Conservation (phyloP, 768 basidiomycete genomes). For the Rhodotorula sphaerocarpa region DNA sequence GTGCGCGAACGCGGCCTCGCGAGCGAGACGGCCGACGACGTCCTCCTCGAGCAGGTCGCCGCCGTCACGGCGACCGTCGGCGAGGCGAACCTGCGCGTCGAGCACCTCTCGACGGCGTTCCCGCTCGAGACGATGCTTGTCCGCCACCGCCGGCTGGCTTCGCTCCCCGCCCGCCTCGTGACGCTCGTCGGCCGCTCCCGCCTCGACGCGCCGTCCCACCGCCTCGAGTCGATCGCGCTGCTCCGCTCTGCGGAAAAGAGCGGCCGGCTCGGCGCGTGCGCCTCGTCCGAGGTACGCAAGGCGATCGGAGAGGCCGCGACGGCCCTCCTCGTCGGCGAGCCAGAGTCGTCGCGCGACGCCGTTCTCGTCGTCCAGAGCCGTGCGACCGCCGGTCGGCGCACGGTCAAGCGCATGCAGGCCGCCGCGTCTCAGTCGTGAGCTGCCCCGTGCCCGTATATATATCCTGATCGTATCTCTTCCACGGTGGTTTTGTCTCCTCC, state of each 20-base stretch:
- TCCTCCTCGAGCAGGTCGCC: conserved; percentile 56
- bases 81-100: conserved; percentile 13
- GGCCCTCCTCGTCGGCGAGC: conserved; percentile 58
- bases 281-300: conserved; percentile 56
- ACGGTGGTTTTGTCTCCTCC: no score
- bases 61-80: conserved; percentile 44
- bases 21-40: conserved; percentile 73
- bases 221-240: conserved; percentile 57
- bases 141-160: conserved; percentile 55
- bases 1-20: conserved; percentile 45
- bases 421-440: no score
- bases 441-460: no score
- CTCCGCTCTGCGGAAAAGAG: conserved; percentile 51
- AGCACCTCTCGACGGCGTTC: conserved; percentile 36
- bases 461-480: no score
- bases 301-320: conserved; percentile 79
- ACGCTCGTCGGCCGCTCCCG: conserved; percentile 74
- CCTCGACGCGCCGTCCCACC: conserved; percentile 48
- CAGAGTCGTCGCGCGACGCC: background rate
- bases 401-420: conserved; percentile 4
- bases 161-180: conserved; percentile 47
- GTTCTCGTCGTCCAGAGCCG: conserved; percentile 44
- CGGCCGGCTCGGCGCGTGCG: background rate
- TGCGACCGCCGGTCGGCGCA: conserved; percentile 16
- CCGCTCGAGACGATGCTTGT: conserved; percentile 47